Evolutionary conservation across 1,139 yeast genomes (phyloP), one percentile per base, ranked within the genome.

Genomic region (Kluyveromyces marxianus): DNA sequence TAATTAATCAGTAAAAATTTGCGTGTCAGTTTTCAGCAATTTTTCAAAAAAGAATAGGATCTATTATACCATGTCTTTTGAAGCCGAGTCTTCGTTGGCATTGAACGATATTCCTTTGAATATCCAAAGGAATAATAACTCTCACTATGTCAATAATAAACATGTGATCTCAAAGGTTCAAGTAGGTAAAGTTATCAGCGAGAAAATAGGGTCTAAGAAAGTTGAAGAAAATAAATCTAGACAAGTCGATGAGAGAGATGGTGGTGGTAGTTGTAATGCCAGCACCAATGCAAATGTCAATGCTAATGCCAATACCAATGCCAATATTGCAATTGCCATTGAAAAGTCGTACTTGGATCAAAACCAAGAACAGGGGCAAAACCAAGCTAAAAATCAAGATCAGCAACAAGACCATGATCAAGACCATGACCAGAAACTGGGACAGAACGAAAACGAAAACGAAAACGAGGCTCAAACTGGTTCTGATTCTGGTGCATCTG

Each of bases 81-180:
- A 40, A 25, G 41, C 47, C 4, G 37, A 36, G 4, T 44, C 47
- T 21, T 45, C 47, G 25, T 33, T 41, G 21, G 35, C 53, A 14
- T 41, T 54, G 44, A 50, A 50, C 36, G 48, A 42, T 37, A 45
- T 53, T 31, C 45, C 57, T 7, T 48, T 50, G 29, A 54, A 53
- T 44, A 44, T 51, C n/a, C 54, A 49, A 32, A 48, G 48, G 35
- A 45, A 42, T 25, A 41, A 25, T 25, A 48, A 44, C 14, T 7
- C 41, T 4, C 40, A 39, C 14, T 40, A 37, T 30, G 27, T 27
- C 21, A 34, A 37, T 31, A 32, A 29, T 41, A 35, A 32, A 50
- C 40, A 32, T 6, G 24, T 7, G 35, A 28, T 14, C 5, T 39
- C 5, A 27, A 32, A 24, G 25, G 33, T 37, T 27, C 25, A 14